phyloP scores from a whole-genome alignment of 2,329 filamentous ascomycete species.

The Colletotrichum simmondsii region DNA sequence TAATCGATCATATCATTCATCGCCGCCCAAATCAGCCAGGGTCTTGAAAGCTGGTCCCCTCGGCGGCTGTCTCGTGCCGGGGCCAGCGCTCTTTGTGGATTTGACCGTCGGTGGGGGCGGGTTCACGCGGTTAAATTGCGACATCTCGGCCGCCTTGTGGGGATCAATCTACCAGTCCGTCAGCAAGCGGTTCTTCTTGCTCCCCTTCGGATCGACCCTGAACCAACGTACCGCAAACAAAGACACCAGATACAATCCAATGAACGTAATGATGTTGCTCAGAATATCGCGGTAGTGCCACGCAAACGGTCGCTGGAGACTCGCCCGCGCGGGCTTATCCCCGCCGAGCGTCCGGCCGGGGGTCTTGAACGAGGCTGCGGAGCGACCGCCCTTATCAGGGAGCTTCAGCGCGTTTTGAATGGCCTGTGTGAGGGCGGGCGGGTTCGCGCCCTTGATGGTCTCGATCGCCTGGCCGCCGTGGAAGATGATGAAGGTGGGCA shows the following conservation, averaged over 20 bases:
- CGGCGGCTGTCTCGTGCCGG: constrained; percentile 31
- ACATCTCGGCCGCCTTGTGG: constrained; percentile 69
- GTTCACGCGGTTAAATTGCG: constrained; percentile 66
- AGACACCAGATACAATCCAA: constrained; percentile 71
- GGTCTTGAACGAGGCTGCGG: constrained; percentile 61
- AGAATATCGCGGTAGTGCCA: constrained; percentile 56
- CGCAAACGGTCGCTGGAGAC: constrained; percentile 37
- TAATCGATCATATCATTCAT: constrained; percentile 7
- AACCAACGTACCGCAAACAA: constrained; percentile 65
- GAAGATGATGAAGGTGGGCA: constrained; percentile 96
- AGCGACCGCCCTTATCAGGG: constrained; percentile 49
- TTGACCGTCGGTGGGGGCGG: constrained; percentile 41
- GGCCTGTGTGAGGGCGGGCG: constrained; percentile 77
- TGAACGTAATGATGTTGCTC: constrained; percentile 62
- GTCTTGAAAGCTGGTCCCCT: constrained; percentile 59
- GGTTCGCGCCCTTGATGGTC: constrained; percentile 85
- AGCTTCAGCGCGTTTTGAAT: constrained; percentile 77
- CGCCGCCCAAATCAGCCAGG: constrained; percentile 61
- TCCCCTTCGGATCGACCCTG: background rate
- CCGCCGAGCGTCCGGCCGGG: constrained; percentile 69
- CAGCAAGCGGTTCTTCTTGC: constrained; percentile 1
- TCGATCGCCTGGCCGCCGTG: constrained; percentile 78
- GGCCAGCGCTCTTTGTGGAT: constrained; percentile 31
- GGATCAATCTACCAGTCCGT: constrained; percentile 63
- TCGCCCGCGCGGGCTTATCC: constrained; percentile 36